phyloP scores from a whole-genome alignment of 345 rosid genomes.

The Orychophragmus violaceus region DNA sequence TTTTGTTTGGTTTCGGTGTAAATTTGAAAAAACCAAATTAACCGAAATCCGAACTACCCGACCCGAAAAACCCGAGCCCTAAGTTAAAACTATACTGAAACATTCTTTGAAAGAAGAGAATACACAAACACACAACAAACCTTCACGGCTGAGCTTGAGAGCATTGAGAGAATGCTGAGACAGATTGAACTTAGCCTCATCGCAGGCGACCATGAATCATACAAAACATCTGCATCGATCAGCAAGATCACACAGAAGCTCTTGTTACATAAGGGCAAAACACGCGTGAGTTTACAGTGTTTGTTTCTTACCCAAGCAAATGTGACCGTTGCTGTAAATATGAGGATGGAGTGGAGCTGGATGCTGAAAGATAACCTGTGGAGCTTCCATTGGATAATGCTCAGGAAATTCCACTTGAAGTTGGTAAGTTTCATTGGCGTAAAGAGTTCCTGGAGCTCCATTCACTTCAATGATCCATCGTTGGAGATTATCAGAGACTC shows the following conservation, averaged over 20 bases:
- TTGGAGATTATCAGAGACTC: constrained; percentile 92
- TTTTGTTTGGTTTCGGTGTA: no score
- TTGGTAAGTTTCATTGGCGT: constrained; percentile 51
- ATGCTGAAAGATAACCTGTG: constrained; percentile 72
- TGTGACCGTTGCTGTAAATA: constrained; percentile 95
- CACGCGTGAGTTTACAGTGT: neutral
- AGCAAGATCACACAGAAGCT: neutral
- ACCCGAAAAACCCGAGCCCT: no score
- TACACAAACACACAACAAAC: constrained; percentile 29
- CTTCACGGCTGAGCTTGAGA: constrained; percentile 91
- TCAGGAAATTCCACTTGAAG: constrained; percentile 53
- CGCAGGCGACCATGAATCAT: constrained; percentile 99
- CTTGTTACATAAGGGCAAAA: neutral
- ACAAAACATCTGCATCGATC: constrained; percentile 68
- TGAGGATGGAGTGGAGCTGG: constrained; percentile 98
- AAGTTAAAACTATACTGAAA: neutral
- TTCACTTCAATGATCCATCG: constrained; percentile 60
- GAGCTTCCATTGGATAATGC: constrained; percentile 34
- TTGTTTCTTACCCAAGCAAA: constrained; percentile 71
- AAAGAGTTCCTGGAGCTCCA: constrained; percentile 56
- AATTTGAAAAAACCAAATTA: no score
- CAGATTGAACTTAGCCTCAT: constrained; percentile 96
- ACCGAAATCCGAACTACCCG: no score
- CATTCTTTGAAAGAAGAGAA: neutral
- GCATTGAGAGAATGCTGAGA: constrained; percentile 97